A percentile compares a stretch with the other conserved stretches of the same genome.
Conservation (phyloP, 2,329 filamentous ascomycete genomes). For the Rhinocladiella similis region DNA sequence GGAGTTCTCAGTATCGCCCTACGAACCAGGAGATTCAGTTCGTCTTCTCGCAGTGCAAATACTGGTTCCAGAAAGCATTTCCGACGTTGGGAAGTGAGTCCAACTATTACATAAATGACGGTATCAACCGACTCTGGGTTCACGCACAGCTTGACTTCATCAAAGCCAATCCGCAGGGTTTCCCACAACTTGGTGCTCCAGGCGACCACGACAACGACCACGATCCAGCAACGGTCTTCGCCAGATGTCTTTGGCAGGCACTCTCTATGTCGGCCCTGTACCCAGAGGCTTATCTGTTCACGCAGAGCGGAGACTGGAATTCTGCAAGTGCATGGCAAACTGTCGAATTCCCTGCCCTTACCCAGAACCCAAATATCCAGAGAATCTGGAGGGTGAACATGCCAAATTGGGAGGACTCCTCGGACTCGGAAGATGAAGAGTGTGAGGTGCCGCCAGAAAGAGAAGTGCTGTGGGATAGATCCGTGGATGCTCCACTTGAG, state of each 20-base stretch:
- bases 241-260: conserved; percentile 1
- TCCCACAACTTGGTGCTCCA: too few species aligned
- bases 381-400: conserved; percentile 8
- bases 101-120: too few species aligned
- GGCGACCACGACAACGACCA: not conserved
- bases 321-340: not conserved
- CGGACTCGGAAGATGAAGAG: too few species aligned
- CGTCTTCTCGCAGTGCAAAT: too few species aligned
- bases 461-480: conserved; percentile 1
- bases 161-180: too few species aligned
- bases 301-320: not conserved
- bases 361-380: conserved; percentile 4
- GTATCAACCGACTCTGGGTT: too few species aligned
- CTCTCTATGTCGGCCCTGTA: not conserved
- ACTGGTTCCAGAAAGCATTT: too few species aligned
- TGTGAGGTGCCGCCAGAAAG: not conserved
- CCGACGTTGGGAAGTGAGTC: too few species aligned
- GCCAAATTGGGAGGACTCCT: not conserved
- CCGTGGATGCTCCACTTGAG: too few species aligned
- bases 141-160: too few species aligned
- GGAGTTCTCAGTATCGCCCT: not conserved
- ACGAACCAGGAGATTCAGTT: too few species aligned
- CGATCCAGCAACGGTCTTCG: not conserved
- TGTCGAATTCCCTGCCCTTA: conserved; percentile 1
- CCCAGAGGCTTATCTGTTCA: conserved; percentile 9